Base-by-base conservation (phyloP, 2,329 filamentous ascomycete species). In the Trichoderma gracile region DNA sequence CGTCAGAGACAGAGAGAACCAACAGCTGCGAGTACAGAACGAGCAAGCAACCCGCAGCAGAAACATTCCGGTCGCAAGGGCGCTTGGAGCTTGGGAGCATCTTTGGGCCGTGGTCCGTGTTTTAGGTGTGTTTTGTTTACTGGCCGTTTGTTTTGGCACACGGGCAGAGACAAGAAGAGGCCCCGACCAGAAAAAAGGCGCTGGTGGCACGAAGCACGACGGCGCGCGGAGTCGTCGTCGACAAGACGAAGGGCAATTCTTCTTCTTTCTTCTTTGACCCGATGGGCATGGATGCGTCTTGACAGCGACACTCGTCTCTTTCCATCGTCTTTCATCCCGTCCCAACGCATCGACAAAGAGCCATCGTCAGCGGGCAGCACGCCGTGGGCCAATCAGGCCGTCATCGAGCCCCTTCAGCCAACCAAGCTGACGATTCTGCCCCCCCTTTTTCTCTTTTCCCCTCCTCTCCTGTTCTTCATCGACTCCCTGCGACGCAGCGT, bases 41-140 rank as follows among this genome's bases (percentile, higher is more conserved):
- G 5, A 38, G 33, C 33, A 14, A 14, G 33, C 30, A 33, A 12
- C 1, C 30, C 5, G 30, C 30, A 49, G 56, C 23, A 23, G 23
- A 19, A 59, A 27, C 56, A 59, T 59, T 50, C 56, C 56, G 19
- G 23, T 46, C 14, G 17, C 33, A 52, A 53, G 38, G n/a, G 56
- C 43, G 33, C 33, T 38, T 38, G 33, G 33, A 12, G 3, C 33
- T 38, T 38, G 10, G 33, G 10, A 38, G 33, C 33, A 2, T 3
- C 9, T 33, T 38, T 38, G 33, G 33, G 33, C 33, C 33, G 10
- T 59, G 40, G 58, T 23, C 40, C 40, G 58, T 46, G 58, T 62
- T 54, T 54, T 54, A 19, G 33, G n/a, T 54, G 50, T 61, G 53
- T 45, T 19, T 59, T 50, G 47, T 38, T 52, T 53, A 50, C 52